Base-by-base conservation (phyloP, 1,284 basidiomycete genomes). In the Sporisorium exsertum region DNA sequence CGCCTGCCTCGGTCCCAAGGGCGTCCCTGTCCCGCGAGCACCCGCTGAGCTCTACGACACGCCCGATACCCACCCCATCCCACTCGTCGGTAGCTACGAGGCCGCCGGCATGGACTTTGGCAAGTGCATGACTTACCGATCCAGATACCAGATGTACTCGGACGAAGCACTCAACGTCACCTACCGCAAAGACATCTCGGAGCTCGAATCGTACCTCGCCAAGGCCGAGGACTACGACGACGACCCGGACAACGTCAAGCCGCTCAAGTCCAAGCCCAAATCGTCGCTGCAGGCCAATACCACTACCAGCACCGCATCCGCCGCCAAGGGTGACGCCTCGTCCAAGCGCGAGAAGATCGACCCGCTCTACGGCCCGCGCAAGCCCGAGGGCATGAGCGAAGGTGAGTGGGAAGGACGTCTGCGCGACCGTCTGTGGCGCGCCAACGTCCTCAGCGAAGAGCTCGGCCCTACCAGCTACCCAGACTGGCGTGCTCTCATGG, bases 401-500 rank as follows among this genome's bases (percentile, higher is more conserved):
- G 58, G 50, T 15, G 78, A 84, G 29, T 85, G 83, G 82, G 84
- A 85, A 64, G 68, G 78, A 45, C 69, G 49, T 20, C 58, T 85
- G 45, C 76, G 84, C n/a, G 75, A 81, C 43, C 73, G 78, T 3
- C 29, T 81, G 22, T 83, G 81, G 81, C 67, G 76, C 29, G 71
- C 79, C 63, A 83, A 83, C 62, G 65, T 80, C 15, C 61, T 78
- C 35, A 78, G 79, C 46, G 81, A 83, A 62, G 77, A 79, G 55
- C 67, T 81, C 47, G 81, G 81, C 27, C 73, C 81, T 1, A 62
- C 47, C 56, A 79, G 74, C 62, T 82, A 75, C 59, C 84, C 84
- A 3, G 82, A 85, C 72, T 85, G 84, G 84, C 77, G 82, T 47
- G 81, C 73, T 22, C 67, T 85, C 27, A 85, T 85, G 83, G 83